Evolutionary conservation across 768 basidiomycete species (phyloP).

Genomic region (Floccularia luteovirens): DNA sequence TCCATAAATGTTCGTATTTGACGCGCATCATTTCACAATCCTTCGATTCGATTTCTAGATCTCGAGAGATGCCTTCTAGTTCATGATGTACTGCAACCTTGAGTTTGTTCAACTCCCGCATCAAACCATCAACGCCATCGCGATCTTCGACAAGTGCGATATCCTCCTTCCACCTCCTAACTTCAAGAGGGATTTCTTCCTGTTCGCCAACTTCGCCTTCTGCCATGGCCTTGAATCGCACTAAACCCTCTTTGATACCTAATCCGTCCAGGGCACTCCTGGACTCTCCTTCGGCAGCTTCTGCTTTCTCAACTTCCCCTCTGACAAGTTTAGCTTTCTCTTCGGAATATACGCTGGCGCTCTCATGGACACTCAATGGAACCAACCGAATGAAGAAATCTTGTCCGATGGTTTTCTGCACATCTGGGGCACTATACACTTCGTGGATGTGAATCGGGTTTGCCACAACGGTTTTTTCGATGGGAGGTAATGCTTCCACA

Average conservation of each 20-base stretch:
- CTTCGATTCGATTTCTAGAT: slow-evolving; percentile 75
- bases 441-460: slow-evolving; percentile 90
- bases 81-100: slow-evolving; percentile 52
- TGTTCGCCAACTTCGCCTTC: slow-evolving; percentile 56
- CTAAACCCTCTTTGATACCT: slow-evolving; percentile 65
- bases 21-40: slow-evolving; percentile 88
- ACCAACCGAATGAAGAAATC: slow-evolving; percentile 86
- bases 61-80: slow-evolving; percentile 52
- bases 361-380: slow-evolving; percentile 92
- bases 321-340: slow-evolving; percentile 95
- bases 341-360: slow-evolving; percentile 94
- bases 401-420: slow-evolving; percentile 89
- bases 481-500: slow-evolving; percentile 64
- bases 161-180: slow-evolving; percentile 69
- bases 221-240: slow-evolving; percentile 63
- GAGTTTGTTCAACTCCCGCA: slow-evolving; percentile 50
- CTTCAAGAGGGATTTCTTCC: slow-evolving; percentile 65
- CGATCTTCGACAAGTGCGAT: slow-evolving; percentile 61
- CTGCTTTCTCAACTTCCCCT: slow-evolving; percentile 81
- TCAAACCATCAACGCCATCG: slow-evolving; percentile 57
- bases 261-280: slow-evolving; percentile 75
- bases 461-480: slow-evolving; percentile 82
- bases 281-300: slow-evolving; percentile 75
- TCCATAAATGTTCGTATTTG: slow-evolving; percentile 82
- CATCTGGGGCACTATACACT: slow-evolving; percentile 83